phyloP scores from a whole-genome alignment of 768 basidiomycete genomes.

The Boletus coccyginus region DNA sequence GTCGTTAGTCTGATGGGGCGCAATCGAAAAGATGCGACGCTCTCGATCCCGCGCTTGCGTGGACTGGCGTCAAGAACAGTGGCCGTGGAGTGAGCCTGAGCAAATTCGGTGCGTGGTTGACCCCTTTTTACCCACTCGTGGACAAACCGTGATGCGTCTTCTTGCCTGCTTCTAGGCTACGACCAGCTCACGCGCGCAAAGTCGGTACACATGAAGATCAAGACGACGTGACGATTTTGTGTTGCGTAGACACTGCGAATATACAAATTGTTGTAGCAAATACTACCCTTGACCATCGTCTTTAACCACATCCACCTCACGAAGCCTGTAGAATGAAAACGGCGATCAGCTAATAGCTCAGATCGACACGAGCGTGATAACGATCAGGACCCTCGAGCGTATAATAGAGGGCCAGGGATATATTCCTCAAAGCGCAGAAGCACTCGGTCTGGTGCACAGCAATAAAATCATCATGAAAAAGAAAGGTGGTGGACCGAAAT shows the following conservation, averaged over 20 bases:
- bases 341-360: constrained; percentile 1
- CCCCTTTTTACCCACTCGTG: neutral
- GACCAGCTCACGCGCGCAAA: constrained; percentile 83
- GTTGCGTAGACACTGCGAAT: too few species aligned
- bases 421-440: constrained; percentile 32
- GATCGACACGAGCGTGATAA: neutral
- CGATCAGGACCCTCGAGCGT: constrained; percentile 36
- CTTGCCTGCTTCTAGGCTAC: constrained; percentile 54
- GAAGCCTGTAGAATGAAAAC: neutral
- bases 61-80: constrained; percentile 94
- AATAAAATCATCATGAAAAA: constrained; percentile 31
- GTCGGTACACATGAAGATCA: constrained; percentile 80
- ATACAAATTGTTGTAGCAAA: neutral
- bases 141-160: neutral
- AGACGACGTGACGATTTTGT: constrained; percentile 37
- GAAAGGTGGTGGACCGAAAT: neutral
- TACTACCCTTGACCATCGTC: too few species aligned
- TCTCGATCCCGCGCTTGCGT: constrained; percentile 89
- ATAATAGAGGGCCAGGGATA: constrained; percentile 31
- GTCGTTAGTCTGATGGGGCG: neutral
- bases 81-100: constrained; percentile 90
- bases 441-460: constrained; percentile 39
- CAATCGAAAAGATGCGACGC: constrained; percentile 65
- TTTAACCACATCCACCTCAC: neutral
- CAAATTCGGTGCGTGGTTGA: constrained; percentile 68